These are phyloP conservation scores for Septoria petroselini DNA, from an alignment of 2,329 filamentous ascomycete species.

Conservation along the genomic window DNA sequence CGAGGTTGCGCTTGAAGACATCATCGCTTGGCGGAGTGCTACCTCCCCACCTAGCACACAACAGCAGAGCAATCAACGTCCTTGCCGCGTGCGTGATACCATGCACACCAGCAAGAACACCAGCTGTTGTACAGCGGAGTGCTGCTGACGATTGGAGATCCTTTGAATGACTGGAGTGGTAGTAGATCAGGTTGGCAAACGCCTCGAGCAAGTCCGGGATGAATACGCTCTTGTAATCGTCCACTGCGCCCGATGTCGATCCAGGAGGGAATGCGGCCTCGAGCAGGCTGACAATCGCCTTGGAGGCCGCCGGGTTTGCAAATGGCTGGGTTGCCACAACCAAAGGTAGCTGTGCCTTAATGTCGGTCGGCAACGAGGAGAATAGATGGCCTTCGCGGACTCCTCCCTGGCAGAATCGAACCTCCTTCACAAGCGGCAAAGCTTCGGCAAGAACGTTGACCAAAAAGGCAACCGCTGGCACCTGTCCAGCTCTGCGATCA, in stretches of 20 bases:
- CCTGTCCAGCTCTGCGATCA: slow-evolving; percentile 72
- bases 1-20: slow-evolving; percentile 53
- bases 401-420: slow-evolving; percentile 83
- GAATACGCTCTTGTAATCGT: slow-evolving; percentile 44
- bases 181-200: slow-evolving; percentile 58
- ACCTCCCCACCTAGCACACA: slow-evolving; percentile 72
- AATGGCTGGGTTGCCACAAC: slow-evolving; percentile 57
- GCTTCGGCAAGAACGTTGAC: slow-evolving; percentile 70
- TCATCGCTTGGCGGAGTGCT: slow-evolving; percentile 58
- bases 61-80: slow-evolving; percentile 66
- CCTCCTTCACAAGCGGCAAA: slow-evolving; percentile 67
- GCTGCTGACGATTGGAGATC: slow-evolving; percentile 60
- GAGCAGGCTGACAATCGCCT: slow-evolving; percentile 50
- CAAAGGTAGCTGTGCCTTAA: slow-evolving; percentile 66
- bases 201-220: slow-evolving; percentile 50
- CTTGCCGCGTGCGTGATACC: slow-evolving; percentile 71
- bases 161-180: slow-evolving; percentile 44
- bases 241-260: slow-evolving; percentile 22
- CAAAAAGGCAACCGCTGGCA: slow-evolving; percentile 77
- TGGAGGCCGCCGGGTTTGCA: slow-evolving; percentile 47
- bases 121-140: slow-evolving; percentile 68
- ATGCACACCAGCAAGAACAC: slow-evolving; percentile 64
- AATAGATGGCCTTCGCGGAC: slow-evolving; percentile 82
- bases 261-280: slow-evolving; percentile 46
- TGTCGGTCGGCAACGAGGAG: slow-evolving; percentile 59